Conservation (phyloP, 768 basidiomycete species). For the Mycena filopes region DNA sequence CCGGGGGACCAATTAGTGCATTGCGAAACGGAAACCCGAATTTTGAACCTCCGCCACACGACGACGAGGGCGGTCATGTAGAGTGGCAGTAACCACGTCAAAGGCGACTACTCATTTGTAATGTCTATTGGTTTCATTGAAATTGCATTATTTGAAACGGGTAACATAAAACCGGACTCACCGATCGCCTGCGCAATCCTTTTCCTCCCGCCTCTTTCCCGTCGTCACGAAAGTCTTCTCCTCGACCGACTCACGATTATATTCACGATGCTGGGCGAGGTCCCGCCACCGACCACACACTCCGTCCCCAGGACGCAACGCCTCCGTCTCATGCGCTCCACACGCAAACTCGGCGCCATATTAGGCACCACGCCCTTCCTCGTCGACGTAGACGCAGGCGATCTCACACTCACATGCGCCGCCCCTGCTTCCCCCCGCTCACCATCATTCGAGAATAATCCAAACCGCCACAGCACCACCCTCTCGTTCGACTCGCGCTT, state of each 20-base stretch:
- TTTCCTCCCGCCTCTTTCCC: not conserved
- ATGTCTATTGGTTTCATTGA: too few species aligned
- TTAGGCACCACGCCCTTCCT: slow-evolving; percentile 28
- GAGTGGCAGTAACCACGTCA: too few species aligned
- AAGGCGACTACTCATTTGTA: too few species aligned
- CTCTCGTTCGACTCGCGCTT: not conserved
- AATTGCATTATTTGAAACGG: too few species aligned
- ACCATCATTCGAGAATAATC: too few species aligned
- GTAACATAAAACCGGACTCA: too few species aligned
- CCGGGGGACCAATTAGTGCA: too few species aligned
- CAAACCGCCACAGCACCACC: too few species aligned
- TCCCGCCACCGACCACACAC: slow-evolving; percentile 29
- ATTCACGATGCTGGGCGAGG: not conserved
- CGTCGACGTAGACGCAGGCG: slow-evolving; percentile 13
- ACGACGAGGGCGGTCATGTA: too few species aligned
- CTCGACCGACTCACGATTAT: too few species aligned
- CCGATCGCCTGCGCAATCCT: not conserved
- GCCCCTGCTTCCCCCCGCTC: not conserved
- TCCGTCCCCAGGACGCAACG: slow-evolving; percentile 23
- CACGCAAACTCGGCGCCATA: slow-evolving; percentile 28
- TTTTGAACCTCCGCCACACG: too few species aligned
- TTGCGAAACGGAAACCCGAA: too few species aligned
- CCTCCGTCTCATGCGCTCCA: slow-evolving; percentile 32
- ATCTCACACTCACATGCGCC: not conserved
- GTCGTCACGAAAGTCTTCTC: not conserved